These are phyloP conservation scores for Selaginella moellendorffii DNA, from an alignment of 75 land plant species.

Conservation along the genomic window DNA sequence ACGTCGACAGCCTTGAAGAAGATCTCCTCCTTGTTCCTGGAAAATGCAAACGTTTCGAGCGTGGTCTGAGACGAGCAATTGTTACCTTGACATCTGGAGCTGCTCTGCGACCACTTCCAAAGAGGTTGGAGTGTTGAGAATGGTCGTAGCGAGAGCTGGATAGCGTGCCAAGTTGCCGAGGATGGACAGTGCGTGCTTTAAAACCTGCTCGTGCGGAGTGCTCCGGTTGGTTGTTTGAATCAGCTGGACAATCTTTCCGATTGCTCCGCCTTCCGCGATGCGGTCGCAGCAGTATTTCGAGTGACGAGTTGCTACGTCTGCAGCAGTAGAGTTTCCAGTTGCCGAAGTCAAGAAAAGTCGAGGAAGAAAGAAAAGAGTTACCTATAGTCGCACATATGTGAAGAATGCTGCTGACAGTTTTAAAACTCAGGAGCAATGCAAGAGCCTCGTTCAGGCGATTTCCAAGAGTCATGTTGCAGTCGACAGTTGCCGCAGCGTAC, in stretches of 20 bases:
- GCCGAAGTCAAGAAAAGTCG: neutral
- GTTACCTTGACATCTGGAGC: constrained; percentile 37
- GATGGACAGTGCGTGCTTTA: constrained; percentile 71
- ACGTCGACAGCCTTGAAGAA: constrained; percentile 44
- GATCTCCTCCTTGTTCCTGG: constrained; percentile 68
- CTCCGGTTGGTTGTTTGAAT: constrained; percentile 56
- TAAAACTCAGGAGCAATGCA: constrained; percentile 42
- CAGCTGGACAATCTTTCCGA: constrained; percentile 40
- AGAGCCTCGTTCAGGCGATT: constrained; percentile 60
- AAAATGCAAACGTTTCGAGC: too few relatives aligned
- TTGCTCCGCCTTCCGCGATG: constrained; percentile 62
- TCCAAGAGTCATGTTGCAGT: constrained; percentile 44
- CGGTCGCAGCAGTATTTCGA: constrained; percentile 73
- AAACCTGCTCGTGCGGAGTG: constrained; percentile 62
- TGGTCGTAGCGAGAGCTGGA: constrained; percentile 32
- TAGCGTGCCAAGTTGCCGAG: constrained; percentile 59
- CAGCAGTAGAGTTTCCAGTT: neutral
- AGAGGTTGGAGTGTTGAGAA: constrained; percentile 31
- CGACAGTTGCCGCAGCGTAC: constrained; percentile 50
- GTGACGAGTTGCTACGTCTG: constrained; percentile 68
- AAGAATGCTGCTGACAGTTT: constrained; percentile 58
- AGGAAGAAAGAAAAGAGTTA: constrained; percentile 10
- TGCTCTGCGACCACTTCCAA: constrained; percentile 39
- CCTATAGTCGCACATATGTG: constrained; percentile 73
- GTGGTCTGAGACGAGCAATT: too few relatives aligned